Evolutionary conservation across 371 early-diverging fungal species (phyloP), one percentile per base, ranked within the genome.

Genomic region (Mucor racemosus): DNA sequence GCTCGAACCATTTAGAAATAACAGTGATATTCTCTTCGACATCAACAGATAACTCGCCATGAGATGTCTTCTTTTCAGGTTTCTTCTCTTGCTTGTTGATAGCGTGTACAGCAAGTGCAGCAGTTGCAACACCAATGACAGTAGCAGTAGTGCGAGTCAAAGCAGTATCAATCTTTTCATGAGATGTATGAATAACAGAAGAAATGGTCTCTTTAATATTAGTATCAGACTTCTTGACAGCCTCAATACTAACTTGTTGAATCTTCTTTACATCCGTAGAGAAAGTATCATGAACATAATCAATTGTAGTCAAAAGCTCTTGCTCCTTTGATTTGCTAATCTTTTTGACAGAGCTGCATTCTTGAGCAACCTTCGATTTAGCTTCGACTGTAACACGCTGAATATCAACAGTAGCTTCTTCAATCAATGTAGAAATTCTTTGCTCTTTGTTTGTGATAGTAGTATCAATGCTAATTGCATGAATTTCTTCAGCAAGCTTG

Each of bases 151-250:
- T 58, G 15, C 62, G 55, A 4, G 69, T 75, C 14, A 72, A 48
- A 53, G 56, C 60, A 31, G 60, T 35, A 53, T 72, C 69, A 15
- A 75, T 69, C 64, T 75, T 75, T 35, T 69, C 62, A 9, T 56
- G 62, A 15, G 76, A 69, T 11, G 58, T 39, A 3, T 57, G 50
- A 13, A 72, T 44, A 13, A 64, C 59, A 9, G 69, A 57, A 17
- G 63, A 10, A 5, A 72, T 40, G 21, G 63, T 48, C 5, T 75
- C 69, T 48, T 73, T 65, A 58, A 95, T 75, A 78, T 92, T 62
- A 93, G 92, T 54, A 62, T 79, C 48, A 81, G 88, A 14, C 57
- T 86, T 56, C 42, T 86, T 41, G n/a, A 72, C 53, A 6, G 69
- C 62, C 38, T 72, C 72, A 33, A 71, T 41, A 36, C 70, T 73